phyloP scores from a whole-genome alignment of 2,329 filamentous ascomycete species.

The Colletotrichum sp. region DNA sequence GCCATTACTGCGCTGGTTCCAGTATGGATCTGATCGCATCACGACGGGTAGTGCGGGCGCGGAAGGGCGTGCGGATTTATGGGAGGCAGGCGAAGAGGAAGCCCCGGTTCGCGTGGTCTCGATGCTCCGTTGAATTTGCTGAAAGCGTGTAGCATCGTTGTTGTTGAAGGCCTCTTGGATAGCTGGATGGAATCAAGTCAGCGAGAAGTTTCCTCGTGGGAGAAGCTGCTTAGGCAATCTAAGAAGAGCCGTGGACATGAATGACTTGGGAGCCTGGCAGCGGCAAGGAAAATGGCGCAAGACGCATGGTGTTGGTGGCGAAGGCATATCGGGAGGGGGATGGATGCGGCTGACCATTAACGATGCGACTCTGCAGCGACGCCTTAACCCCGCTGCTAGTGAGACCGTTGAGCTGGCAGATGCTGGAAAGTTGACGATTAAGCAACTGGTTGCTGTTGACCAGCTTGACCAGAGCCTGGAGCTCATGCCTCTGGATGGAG shows the following conservation, averaged over 20 bases:
- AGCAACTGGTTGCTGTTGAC: constrained; percentile 51
- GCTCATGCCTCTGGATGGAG: constrained; percentile 44
- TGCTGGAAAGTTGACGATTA: constrained; percentile 73
- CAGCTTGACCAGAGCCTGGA: constrained; percentile 48
- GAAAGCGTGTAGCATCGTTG: constrained; percentile 44
- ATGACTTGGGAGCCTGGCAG: background rate
- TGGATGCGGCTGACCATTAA: constrained; percentile 67
- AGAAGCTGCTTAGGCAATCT: background rate
- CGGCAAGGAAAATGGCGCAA: background rate
- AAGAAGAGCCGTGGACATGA: background rate
- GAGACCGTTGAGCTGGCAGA: constrained; percentile 77
- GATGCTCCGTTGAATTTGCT: constrained; percentile 49
- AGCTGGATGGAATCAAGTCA: constrained; percentile 33
- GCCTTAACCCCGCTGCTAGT: constrained; percentile 85
- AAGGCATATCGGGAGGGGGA: constrained; percentile 1
- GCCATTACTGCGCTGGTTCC: background rate
- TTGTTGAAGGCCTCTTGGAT: constrained; percentile 43
- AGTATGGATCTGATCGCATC: constrained; percentile 2
- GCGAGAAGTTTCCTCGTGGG: background rate
- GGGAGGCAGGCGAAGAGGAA: constrained; percentile 16
- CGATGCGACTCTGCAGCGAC: constrained; percentile 79
- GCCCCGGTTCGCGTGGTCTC: constrained; percentile 23
- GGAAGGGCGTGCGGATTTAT: constrained; percentile 2
- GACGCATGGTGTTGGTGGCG: background rate
- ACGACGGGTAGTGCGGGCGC: background rate